Evolutionary conservation across 495 filamentous ascomycete genomes (phyloP).

Genomic region (Lasiosphaeria ovina): DNA sequence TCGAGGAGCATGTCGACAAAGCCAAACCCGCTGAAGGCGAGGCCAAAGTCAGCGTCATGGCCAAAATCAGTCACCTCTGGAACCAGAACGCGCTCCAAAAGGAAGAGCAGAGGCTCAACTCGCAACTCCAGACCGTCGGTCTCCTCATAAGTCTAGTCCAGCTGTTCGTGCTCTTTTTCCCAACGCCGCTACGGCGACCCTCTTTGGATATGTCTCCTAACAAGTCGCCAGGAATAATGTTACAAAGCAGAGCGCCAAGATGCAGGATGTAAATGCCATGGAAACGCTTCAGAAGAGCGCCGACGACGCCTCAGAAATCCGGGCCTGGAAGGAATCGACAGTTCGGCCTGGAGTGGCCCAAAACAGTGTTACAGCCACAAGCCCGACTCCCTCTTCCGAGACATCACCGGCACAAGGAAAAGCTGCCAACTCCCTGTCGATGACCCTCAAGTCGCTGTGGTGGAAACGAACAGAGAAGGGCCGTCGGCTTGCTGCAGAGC

Average conservation of each 20-base stretch:
- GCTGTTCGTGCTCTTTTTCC: background rate
- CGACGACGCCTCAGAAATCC: background rate
- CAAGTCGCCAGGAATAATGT: background rate
- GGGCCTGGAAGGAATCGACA: background rate
- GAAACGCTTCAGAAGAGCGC: background rate
- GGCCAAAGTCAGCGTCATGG: background rate
- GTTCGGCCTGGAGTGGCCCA: background rate
- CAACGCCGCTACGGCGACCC: background rate
- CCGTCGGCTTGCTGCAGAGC: background rate
- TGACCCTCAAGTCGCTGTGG: background rate
- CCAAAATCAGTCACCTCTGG: background rate
- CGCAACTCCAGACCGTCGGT: slow-evolving; percentile 3
- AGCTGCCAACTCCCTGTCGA: background rate
- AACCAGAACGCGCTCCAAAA: background rate
- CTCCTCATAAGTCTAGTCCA: slow-evolving; percentile 1
- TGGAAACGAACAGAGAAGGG: background rate
- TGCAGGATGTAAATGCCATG: background rate
- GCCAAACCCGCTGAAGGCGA: background rate
- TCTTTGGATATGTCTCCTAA: background rate
- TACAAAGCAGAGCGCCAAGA: background rate
- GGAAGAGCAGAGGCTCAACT: slow-evolving; percentile 4
- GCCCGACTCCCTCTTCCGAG: background rate
- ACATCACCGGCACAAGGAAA: background rate
- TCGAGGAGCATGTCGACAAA: slow-evolving; percentile 1
- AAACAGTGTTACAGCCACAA: background rate